Conservation (phyloP, 345 rosid genomes). For the Balakata baccata region DNA sequence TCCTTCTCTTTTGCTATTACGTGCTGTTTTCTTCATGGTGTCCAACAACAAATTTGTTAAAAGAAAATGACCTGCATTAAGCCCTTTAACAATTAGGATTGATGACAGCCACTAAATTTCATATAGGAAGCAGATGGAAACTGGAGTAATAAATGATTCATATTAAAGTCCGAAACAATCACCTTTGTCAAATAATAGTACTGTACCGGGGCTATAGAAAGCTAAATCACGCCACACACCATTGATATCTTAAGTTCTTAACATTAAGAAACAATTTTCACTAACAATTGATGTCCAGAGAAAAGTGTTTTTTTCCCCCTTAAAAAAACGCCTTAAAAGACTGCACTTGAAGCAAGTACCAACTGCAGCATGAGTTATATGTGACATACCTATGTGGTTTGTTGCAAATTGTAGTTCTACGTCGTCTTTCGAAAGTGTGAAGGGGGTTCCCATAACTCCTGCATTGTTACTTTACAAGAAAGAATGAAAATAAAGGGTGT, state of each 20-base stretch:
- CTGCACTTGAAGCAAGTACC: background rate
- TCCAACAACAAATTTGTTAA: slow-evolving; percentile 45
- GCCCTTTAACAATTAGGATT: background rate
- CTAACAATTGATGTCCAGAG: background rate
- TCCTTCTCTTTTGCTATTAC: slow-evolving; percentile 37
- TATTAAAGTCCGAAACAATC: background rate
- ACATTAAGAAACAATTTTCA: background rate
- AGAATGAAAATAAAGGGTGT: background rate
- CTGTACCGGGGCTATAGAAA: background rate
- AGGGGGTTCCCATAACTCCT: slow-evolving; percentile 37
- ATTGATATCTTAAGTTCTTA: too few relatives aligned
- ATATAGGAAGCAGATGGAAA: background rate
- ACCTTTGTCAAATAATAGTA: too few relatives aligned
- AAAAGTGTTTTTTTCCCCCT: background rate
- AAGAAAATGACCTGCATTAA: slow-evolving; percentile 52
- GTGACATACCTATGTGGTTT: slow-evolving; percentile 27
- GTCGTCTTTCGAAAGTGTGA: slow-evolving; percentile 37
- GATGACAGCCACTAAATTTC: background rate
- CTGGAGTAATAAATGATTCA: background rate
- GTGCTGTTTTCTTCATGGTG: slow-evolving; percentile 42
- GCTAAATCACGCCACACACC: background rate
- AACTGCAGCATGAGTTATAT: background rate
- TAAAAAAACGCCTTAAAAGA: background rate
- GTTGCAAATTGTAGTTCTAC: slow-evolving; percentile 35
- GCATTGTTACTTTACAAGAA: slow-evolving; percentile 32